These are phyloP conservation scores for Auricularia auricula-judae DNA, from an alignment of 768 basidiomycete species.

Conservation along the genomic window DNA sequence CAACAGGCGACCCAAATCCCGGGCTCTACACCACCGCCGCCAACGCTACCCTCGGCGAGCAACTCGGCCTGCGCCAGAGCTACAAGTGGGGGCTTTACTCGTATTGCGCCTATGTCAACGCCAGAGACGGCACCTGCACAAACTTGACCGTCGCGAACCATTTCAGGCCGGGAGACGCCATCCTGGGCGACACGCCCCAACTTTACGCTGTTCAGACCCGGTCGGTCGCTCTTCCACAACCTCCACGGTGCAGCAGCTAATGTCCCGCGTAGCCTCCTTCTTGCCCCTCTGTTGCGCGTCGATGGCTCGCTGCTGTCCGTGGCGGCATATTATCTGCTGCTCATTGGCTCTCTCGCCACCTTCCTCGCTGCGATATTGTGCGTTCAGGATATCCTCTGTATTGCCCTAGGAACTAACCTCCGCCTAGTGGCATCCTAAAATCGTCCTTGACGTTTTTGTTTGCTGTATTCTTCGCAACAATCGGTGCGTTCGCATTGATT, in stretches of 20 bases:
- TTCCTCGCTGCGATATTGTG: conserved; percentile 57
- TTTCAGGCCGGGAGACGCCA: conserved; percentile 53
- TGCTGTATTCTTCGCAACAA: conserved; percentile 50
- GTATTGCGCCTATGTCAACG: conserved; percentile 61
- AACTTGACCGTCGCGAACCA: conserved; percentile 45
- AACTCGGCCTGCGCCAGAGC: conserved; percentile 51
- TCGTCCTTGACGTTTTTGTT: conserved; percentile 54
- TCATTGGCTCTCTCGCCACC: conserved; percentile 60
- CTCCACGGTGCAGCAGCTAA: not conserved
- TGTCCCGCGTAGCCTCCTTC: not conserved
- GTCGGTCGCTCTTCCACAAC: conserved; percentile 28
- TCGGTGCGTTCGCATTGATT: conserved; percentile 52
- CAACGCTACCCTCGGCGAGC: conserved; percentile 43
- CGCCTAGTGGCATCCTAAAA: conserved; percentile 51
- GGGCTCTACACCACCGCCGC: conserved; percentile 59
- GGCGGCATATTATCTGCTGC: conserved; percentile 65
- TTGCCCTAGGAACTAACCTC: conserved; percentile 3
- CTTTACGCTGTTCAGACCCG: conserved; percentile 51
- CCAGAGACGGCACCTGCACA: conserved; percentile 50
- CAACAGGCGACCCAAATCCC: conserved; percentile 45
- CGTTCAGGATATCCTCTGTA: conserved; percentile 17
- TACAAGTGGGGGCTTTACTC: conserved; percentile 79
- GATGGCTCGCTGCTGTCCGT: conserved; percentile 33
- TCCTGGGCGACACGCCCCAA: conserved; percentile 54
- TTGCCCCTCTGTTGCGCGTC: not conserved